Percentiles rank a stretch among this genome's conserved stretches.
These are phyloP conservation scores for Fusarium continuum DNA, from an alignment of 2,329 filamentous ascomycete genomes.

Conservation along the genomic window DNA sequence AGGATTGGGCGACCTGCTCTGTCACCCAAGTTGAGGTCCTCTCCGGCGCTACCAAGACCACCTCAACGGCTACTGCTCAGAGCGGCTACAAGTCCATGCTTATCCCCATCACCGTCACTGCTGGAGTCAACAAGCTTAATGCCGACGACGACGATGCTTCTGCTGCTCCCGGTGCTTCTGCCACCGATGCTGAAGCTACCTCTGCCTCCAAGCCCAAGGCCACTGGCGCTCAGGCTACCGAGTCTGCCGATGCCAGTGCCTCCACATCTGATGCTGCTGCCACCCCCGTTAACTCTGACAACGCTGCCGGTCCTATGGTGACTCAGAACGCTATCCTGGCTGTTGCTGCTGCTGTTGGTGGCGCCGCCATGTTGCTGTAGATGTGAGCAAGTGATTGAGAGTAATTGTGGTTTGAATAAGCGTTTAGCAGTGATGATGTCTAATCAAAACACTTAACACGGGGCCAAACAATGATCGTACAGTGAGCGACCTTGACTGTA, in stretches of 20 bases:
- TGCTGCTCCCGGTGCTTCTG: slow-evolving; percentile 6
- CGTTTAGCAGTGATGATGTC: slow-evolving; percentile 2
- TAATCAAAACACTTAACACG: slow-evolving; percentile 9
- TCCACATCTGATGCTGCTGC: slow-evolving; percentile 26
- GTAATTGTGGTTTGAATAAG: neutral
- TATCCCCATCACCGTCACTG: slow-evolving; percentile 50
- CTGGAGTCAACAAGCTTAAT: slow-evolving; percentile 50
- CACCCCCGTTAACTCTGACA: slow-evolving; percentile 36
- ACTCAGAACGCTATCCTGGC: slow-evolving; percentile 50
- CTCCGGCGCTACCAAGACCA: neutral
- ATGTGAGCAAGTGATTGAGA: neutral
- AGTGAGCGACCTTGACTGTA: neutral
- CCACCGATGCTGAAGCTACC: slow-evolving; percentile 26
- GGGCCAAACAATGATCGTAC: neutral
- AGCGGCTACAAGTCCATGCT: slow-evolving; percentile 32
- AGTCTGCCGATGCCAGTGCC: neutral
- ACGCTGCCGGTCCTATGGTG: slow-evolving; percentile 46
- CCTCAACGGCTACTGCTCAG: neutral
- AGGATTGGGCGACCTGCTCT: slow-evolving; percentile 41
- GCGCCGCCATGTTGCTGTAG: slow-evolving; percentile 49
- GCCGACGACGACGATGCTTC: slow-evolving; percentile 3
- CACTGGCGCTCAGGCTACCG: slow-evolving; percentile 23
- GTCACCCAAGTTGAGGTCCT: neutral
- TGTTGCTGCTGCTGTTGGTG: slow-evolving; percentile 50
- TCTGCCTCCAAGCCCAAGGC: slow-evolving; percentile 28